Conservation (phyloP, 1,139 yeast species). For the Ogataea hybrid region DNA sequence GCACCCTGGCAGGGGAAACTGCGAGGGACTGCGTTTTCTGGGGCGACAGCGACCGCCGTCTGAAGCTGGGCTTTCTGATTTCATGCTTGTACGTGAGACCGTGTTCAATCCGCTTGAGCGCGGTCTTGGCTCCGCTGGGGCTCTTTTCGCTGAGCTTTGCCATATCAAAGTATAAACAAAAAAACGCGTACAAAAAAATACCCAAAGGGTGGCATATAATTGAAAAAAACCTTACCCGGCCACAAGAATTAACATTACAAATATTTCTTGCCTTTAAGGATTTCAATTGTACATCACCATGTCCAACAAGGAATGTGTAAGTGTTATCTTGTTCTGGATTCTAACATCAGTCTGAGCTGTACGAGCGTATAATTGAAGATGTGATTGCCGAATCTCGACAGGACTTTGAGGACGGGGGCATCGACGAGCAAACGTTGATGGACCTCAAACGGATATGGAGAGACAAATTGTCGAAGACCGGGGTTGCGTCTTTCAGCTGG, state of each 20-base stretch:
- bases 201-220: not conserved
- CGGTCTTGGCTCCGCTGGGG: constrained; percentile 2
- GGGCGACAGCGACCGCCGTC: constrained; percentile 25
- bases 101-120: constrained; percentile 42
- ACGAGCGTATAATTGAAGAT: constrained; percentile 81
- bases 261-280: constrained; percentile 3
- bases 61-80: constrained; percentile 23
- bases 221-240: not conserved
- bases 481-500: constrained; percentile 82
- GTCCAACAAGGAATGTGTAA: constrained; percentile 30
- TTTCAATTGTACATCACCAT: constrained; percentile 14
- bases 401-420: constrained; percentile 94
- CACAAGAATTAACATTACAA: not conserved
- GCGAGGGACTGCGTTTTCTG: constrained; percentile 16
- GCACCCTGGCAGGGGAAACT: constrained; percentile 31
- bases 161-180: constrained; percentile 4
- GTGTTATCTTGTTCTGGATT: constrained; percentile 14
- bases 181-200: constrained; percentile 6
- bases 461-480: constrained; percentile 66
- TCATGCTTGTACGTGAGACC: constrained; percentile 42
- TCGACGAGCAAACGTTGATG: constrained; percentile 86
- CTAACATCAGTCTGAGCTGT: constrained; percentile 49
- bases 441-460: constrained; percentile 82
- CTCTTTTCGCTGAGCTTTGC: constrained; percentile 2
- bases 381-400: constrained; percentile 89